These are phyloP conservation scores for Craterostigma plantagineum DNA, from an alignment of 257 asterid species.

Conservation along the genomic window DNA sequence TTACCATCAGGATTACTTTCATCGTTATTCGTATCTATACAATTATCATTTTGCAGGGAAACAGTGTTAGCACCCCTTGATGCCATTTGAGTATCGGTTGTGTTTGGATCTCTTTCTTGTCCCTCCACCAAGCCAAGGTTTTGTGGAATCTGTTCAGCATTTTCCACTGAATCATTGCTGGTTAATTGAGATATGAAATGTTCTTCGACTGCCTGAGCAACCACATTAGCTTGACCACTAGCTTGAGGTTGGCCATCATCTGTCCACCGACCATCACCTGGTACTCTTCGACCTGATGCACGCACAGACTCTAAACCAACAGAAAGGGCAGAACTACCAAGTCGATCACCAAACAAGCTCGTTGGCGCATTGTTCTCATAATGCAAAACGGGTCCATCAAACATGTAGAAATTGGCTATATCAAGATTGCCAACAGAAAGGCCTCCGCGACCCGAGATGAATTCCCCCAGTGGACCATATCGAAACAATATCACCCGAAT, in stretches of 20 bases:
- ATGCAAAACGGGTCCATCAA: constrained; percentile 77
- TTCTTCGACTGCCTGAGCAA: constrained; percentile 91
- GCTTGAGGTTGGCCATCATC: constrained; percentile 99
- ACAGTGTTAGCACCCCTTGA: constrained; percentile 26
- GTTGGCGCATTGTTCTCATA: constrained; percentile 42
- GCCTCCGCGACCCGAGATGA: constrained; percentile 52
- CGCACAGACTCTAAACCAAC: constrained; percentile 91
- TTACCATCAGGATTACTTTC: constrained; percentile 10
- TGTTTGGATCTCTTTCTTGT: constrained; percentile 32
- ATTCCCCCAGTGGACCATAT: constrained; percentile 64
- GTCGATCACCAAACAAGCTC: constrained; percentile 60
- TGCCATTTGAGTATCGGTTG: constrained; percentile 25
- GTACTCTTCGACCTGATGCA: constrained; percentile 68
- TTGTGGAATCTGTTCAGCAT: constrained; percentile 24
- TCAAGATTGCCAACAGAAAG: constrained; percentile 68
- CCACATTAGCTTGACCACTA: constrained; percentile 81
- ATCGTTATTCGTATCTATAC: constrained; percentile 13
- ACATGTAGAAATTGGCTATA: constrained; percentile 63
- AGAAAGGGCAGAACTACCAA: constrained; percentile 72
- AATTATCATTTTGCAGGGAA: constrained; percentile 19
- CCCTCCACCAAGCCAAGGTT: constrained; percentile 26
- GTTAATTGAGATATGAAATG: constrained; percentile 54
- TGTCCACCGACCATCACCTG: constrained; percentile 98
- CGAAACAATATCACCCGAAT: constrained; percentile 48
- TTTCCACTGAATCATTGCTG: constrained; percentile 22